These are phyloP conservation scores for Hebeloma cylindrosporum DNA, from an alignment of 768 basidiomycete species.

Conservation along the genomic window DNA sequence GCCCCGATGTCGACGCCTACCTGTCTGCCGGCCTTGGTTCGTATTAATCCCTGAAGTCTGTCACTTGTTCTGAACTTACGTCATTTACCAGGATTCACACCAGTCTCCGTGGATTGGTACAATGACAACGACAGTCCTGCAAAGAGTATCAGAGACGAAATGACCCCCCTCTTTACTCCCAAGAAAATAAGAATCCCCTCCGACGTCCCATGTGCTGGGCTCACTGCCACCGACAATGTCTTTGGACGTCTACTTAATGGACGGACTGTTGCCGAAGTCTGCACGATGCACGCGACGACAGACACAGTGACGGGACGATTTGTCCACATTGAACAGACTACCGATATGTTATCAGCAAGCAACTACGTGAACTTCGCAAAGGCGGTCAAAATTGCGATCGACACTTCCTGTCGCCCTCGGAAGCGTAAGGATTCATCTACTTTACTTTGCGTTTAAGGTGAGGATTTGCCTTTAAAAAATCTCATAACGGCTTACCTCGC, in stretches of 20 bases:
- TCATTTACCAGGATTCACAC: neutral
- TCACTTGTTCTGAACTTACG: neutral
- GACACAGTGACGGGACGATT: neutral
- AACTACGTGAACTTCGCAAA: too few relatives aligned
- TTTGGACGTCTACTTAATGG: constrained; percentile 4
- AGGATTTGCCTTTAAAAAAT: too few relatives aligned
- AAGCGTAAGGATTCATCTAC: too few relatives aligned
- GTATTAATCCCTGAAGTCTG: too few relatives aligned
- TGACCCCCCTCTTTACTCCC: neutral
- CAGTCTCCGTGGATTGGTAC: neutral
- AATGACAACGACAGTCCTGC: neutral
- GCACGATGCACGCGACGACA: neutral
- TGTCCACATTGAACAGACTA: constrained; percentile 4
- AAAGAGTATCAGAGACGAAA: constrained; percentile 2
- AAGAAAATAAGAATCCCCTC: neutral
- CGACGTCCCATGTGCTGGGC: neutral
- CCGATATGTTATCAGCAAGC: too few relatives aligned
- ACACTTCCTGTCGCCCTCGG: too few relatives aligned
- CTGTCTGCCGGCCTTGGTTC: neutral
- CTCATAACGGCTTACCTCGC: too few relatives aligned
- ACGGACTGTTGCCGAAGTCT: neutral
- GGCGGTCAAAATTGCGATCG: too few relatives aligned
- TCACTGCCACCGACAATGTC: constrained; percentile 2
- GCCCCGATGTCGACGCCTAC: constrained; percentile 1
- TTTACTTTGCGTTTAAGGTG: too few relatives aligned